These are phyloP conservation scores for Alopecurus myosuroides DNA, from an alignment of 176 grass and related monocot genomes.

Conservation along the genomic window DNA sequence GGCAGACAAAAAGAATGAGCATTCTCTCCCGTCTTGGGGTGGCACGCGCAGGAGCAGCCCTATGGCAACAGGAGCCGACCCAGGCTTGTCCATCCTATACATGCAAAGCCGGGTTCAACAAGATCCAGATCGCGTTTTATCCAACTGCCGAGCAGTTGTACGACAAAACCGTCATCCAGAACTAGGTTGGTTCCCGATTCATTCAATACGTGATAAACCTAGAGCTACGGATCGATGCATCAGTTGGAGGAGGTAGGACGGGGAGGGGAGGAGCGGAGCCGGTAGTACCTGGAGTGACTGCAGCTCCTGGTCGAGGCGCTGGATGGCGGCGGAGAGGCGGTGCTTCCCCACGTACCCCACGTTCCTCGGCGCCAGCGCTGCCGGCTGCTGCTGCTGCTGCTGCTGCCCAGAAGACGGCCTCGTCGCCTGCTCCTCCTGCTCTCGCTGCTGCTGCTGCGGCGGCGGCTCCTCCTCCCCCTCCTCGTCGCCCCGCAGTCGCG, in stretches of 20 bases:
- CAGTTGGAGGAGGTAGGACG: not conserved
- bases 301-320: conserved; percentile 82
- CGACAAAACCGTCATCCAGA: not conserved
- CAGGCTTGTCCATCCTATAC: not conserved
- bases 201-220: not conserved
- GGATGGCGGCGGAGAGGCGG: conserved; percentile 72
- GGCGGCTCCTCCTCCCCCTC: not conserved
- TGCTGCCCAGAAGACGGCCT: conserved; percentile 31
- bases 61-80: not conserved
- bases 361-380: conserved; percentile 19
- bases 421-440: not conserved
- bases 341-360: conserved; percentile 74
- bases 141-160: not conserved
- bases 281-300: conserved; percentile 57
- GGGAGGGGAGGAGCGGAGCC: not conserved
- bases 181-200: not conserved
- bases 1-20: not conserved
- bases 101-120: not conserved
- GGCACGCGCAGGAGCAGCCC: not conserved
- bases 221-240: not conserved
- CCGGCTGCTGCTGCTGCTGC: not conserved
- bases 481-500: not conserved
- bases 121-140: conserved; percentile 26
- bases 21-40: not conserved
- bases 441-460: not conserved